A percentile compares a stretch with the other conserved stretches of the same genome.
phyloP scores from a whole-genome alignment of 2,329 filamentous ascomycete species.

The Penicillium polonicum region DNA sequence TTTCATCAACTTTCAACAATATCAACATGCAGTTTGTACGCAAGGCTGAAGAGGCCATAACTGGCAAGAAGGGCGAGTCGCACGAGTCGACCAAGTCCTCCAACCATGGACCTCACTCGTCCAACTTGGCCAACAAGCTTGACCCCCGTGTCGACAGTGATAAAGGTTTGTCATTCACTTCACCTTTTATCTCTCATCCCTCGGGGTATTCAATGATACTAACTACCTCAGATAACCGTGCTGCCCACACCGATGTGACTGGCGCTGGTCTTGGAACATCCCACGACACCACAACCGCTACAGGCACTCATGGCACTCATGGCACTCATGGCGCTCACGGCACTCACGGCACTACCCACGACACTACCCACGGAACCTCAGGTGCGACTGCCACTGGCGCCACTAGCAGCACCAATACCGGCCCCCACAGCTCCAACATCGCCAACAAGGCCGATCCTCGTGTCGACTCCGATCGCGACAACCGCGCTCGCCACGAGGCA shows the following conservation, averaged over 20 bases:
- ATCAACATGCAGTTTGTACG: constrained; percentile 32
- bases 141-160: constrained; percentile 22
- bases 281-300: background rate
- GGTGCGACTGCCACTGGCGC: background rate
- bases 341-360: background rate
- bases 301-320: background rate
- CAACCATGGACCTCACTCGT: constrained; percentile 18
- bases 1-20: background rate
- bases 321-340: background rate
- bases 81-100: constrained; percentile 9
- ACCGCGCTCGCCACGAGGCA: constrained; percentile 1
- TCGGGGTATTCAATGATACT: background rate
- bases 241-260: constrained; percentile 6
- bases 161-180: constrained; percentile 8
- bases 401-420: constrained; percentile 5
- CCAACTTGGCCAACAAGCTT: constrained; percentile 20
- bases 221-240: constrained; percentile 3
- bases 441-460: constrained; percentile 20
- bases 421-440: constrained; percentile 25
- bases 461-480: constrained; percentile 27
- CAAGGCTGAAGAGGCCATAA: constrained; percentile 47
- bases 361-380: background rate
- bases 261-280: background rate
- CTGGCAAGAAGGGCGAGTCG: constrained; percentile 27
- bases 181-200: background rate